Conservation (phyloP, 148 eudicot species). For the Rhododendron griersonianum region DNA sequence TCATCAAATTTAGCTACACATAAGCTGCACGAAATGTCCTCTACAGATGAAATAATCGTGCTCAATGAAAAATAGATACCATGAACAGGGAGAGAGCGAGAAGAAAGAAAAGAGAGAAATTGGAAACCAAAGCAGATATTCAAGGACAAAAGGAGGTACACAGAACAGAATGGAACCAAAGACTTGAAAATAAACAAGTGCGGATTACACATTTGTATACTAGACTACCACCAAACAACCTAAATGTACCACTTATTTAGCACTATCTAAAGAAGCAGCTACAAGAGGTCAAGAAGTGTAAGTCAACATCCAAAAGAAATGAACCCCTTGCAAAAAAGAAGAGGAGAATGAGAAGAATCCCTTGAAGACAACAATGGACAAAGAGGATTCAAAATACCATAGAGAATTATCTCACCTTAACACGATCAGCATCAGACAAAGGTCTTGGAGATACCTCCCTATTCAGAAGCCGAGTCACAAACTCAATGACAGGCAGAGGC, state of each 20-base stretch:
- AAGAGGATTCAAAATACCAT: not conserved
- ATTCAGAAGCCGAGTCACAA: conserved; percentile 53
- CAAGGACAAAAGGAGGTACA: not conserved
- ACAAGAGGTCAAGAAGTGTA: not conserved
- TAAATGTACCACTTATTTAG: not conserved
- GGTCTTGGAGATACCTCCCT: conserved; percentile 61
- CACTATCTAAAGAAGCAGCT: not conserved
- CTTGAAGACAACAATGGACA: not conserved
- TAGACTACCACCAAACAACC: too few relatives aligned
- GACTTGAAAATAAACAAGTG: not conserved
- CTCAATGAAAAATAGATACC: not conserved
- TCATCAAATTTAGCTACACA: not conserved
- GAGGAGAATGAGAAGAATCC: not conserved
- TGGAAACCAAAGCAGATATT: not conserved
- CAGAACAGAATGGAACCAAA: not conserved
- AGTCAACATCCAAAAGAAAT: not conserved
- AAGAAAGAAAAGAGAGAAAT: not conserved
- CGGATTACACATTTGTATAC: too few relatives aligned
- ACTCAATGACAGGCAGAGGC: conserved; percentile 66
- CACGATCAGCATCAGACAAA: conserved; percentile 69
- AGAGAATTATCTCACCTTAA: conserved; percentile 38
- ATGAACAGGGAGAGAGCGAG: not conserved
- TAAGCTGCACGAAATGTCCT: conserved; percentile 1
- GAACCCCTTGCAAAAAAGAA: not conserved
- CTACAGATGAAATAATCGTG: not conserved